These are phyloP conservation scores for Sindora glabra DNA, from an alignment of 306 rosid species.

Conservation along the genomic window DNA sequence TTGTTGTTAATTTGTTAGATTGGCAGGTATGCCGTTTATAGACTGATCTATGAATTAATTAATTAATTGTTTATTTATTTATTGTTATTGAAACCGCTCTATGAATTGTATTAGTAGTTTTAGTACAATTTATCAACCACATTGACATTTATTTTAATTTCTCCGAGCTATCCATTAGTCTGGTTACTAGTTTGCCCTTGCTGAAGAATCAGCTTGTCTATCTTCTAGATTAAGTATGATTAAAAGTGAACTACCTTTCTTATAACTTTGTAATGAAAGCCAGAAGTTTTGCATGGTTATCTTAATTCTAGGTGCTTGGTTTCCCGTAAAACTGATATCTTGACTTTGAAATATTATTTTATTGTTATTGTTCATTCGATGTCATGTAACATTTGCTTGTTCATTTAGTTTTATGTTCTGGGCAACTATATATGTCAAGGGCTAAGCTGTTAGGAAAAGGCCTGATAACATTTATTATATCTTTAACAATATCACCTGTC, in stretches of 20 bases:
- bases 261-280: background rate
- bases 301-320: background rate
- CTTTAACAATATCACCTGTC: too few relatives aligned
- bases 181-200: background rate
- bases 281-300: background rate
- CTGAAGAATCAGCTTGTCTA: background rate
- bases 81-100: too few relatives aligned
- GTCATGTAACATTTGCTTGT: too few relatives aligned
- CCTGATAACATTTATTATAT: too few relatives aligned
- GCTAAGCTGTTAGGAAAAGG: too few relatives aligned
- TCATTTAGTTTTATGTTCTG: too few relatives aligned
- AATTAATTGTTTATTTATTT: too few relatives aligned
- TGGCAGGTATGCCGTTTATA: constrained; percentile 68
- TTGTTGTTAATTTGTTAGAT: constrained; percentile 67
- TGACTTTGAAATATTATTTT: background rate
- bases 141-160: background rate
- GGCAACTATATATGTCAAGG: too few relatives aligned
- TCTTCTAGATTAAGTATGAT: background rate
- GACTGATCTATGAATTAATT: too few relatives aligned
- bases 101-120: too few relatives aligned
- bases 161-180: background rate
- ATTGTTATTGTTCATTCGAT: background rate
- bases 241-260: background rate
- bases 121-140: background rate
- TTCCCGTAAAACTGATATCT: background rate